These are phyloP conservation scores for Cordyceps farinosa DNA, from an alignment of 2,329 filamentous ascomycete genomes.

Conservation along the genomic window DNA sequence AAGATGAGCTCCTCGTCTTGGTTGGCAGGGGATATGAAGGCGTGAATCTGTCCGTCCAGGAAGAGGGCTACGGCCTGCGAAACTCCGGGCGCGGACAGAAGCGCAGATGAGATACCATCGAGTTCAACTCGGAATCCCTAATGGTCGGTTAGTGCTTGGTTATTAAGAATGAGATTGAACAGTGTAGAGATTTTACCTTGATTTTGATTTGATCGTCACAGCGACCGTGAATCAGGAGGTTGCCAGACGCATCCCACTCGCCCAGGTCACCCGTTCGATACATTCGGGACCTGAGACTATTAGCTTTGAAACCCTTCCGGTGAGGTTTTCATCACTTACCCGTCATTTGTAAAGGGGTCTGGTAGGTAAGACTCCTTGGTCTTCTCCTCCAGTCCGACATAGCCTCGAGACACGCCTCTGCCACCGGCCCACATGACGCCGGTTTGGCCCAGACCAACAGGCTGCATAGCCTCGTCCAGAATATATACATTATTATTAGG, in stretches of 20 bases:
- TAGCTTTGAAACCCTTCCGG: not conserved
- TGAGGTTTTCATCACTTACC: conserved; percentile 30
- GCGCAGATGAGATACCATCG: conserved; percentile 51
- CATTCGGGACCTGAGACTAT: conserved; percentile 41
- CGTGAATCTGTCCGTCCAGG: conserved; percentile 46
- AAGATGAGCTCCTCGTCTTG: conserved; percentile 37
- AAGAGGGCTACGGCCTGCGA: conserved; percentile 46
- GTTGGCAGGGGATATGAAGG: conserved; percentile 42
- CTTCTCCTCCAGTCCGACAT: conserved; percentile 50
- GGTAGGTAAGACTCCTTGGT: conserved; percentile 47
- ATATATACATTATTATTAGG: conserved; percentile 57
- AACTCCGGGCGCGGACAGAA: conserved; percentile 44
- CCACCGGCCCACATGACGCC: conserved; percentile 58
- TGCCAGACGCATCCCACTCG: conserved; percentile 50
- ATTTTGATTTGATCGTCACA: conserved; percentile 62
- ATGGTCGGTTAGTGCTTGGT: not conserved
- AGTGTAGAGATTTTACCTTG: conserved; percentile 36
- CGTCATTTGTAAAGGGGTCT: conserved; percentile 50
- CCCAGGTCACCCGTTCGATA: conserved; percentile 60
- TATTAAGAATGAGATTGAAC: not conserved
- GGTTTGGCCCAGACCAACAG: conserved; percentile 43
- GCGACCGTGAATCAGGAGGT: conserved; percentile 52
- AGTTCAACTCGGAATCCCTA: conserved; percentile 59
- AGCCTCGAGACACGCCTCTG: conserved; percentile 51
- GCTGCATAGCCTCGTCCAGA: conserved; percentile 43